Evolutionary conservation across 1,139 yeast species (phyloP).

Genomic region (Blastobotrys niveus): DNA sequence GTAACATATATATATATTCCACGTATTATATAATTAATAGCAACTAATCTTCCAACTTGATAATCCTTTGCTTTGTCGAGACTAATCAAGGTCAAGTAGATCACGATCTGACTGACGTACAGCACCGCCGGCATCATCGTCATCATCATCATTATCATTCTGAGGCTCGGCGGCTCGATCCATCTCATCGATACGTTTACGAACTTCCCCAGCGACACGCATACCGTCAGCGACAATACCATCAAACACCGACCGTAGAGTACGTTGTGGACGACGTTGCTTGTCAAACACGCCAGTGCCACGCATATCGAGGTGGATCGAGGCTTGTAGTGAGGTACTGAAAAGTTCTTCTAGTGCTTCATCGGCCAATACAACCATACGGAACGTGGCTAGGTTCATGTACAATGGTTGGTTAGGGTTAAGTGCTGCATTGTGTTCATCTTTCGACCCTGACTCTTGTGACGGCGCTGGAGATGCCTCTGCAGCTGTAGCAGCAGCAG

Average conservation of each 20-base stretch:
- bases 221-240: slow-evolving; percentile 88
- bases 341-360: slow-evolving; percentile 87
- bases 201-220: slow-evolving; percentile 81
- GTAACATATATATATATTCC: too few relatives aligned
- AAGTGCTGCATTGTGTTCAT: slow-evolving; percentile 62
- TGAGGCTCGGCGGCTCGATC: slow-evolving; percentile 23
- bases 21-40: too few relatives aligned
- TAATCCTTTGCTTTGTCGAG: too few relatives aligned
- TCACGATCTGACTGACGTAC: slow-evolving; percentile 37
- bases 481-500: not conserved
- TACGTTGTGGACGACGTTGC: slow-evolving; percentile 25
- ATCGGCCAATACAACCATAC: slow-evolving; percentile 92
- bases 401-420: slow-evolving; percentile 74
- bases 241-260: slow-evolving; percentile 82
- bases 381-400: slow-evolving; percentile 78
- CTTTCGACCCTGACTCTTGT: slow-evolving; percentile 22
- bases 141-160: slow-evolving; percentile 30
- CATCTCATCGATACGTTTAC: slow-evolving; percentile 72
- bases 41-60: too few relatives aligned
- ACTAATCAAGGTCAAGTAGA: slow-evolving; percentile 29
- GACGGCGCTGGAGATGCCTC: too few relatives aligned
- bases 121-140: slow-evolving; percentile 30
- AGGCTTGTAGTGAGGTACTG: slow-evolving; percentile 55
- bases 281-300: slow-evolving; percentile 32
- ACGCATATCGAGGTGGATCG: slow-evolving; percentile 59